These are phyloP conservation scores for Colletotrichum salicis DNA, from an alignment of 2,329 filamentous ascomycete species.

Conservation along the genomic window DNA sequence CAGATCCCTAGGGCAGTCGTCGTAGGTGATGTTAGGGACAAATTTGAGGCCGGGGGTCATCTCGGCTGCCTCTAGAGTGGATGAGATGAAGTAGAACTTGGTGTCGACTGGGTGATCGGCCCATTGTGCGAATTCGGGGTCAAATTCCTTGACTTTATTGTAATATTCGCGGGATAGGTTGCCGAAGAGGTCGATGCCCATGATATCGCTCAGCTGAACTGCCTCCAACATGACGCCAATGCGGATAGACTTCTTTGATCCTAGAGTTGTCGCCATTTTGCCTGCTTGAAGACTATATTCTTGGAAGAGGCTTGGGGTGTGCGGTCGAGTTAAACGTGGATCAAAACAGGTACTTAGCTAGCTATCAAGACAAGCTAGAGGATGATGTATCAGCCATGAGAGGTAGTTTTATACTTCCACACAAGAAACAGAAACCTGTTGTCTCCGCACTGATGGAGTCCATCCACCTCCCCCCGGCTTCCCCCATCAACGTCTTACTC, in stretches of 20 bases:
- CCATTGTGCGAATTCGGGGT: constrained; percentile 37
- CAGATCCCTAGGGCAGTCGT: constrained; percentile 51
- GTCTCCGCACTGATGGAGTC: not conserved
- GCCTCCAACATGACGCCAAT: constrained; percentile 52
- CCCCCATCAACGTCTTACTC: not conserved
- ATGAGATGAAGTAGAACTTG: constrained; percentile 51
- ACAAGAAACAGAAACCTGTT: not conserved
- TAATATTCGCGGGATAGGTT: constrained; percentile 45
- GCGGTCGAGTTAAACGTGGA: not conserved
- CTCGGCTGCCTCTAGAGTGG: constrained; percentile 44
- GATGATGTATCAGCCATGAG: not conserved
- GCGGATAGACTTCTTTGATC: constrained; percentile 42
- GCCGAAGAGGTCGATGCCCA: constrained; percentile 52
- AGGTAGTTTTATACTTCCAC: not conserved
- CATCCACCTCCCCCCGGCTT: not conserved
- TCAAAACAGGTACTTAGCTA: accelerated
- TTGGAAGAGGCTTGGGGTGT: not conserved
- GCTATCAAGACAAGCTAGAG: not conserved
- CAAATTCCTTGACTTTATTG: constrained; percentile 37
- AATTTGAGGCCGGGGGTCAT: constrained; percentile 46
- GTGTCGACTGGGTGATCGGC: constrained; percentile 42
- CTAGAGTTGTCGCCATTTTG: constrained; percentile 16
- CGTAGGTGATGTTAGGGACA: constrained; percentile 51
- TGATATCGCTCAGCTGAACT: constrained; percentile 52
- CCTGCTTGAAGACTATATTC: not conserved